Percentiles rank a stretch among this genome's conserved stretches.
These are phyloP conservation scores for Didymella arachidicola DNA, from an alignment of 2,329 filamentous ascomycete genomes.

Conservation along the genomic window DNA sequence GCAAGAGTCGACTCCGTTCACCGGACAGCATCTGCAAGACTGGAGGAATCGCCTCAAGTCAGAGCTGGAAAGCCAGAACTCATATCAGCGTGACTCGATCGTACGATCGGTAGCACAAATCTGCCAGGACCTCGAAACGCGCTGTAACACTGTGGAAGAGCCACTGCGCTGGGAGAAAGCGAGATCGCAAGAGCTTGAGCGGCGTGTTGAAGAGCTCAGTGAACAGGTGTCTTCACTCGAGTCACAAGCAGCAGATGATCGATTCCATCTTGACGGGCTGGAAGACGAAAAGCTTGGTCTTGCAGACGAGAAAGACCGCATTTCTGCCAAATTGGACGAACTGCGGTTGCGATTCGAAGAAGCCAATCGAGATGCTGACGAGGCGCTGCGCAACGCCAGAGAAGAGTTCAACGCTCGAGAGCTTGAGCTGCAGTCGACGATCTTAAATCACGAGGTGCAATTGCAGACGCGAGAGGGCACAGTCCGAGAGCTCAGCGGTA, in stretches of 20 bases:
- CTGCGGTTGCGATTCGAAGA: slow-evolving; percentile 50
- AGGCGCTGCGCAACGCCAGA: slow-evolving; percentile 33
- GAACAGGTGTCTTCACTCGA: slow-evolving; percentile 48
- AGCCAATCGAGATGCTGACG: slow-evolving; percentile 45
- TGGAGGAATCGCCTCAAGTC: slow-evolving; percentile 60
- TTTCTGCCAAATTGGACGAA: slow-evolving; percentile 42
- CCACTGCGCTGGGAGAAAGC: slow-evolving; percentile 59
- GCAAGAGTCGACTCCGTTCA: slow-evolving; percentile 50
- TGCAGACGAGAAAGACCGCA: slow-evolving; percentile 39
- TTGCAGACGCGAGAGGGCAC: slow-evolving; percentile 19
- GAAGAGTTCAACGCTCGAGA: slow-evolving; percentile 46
- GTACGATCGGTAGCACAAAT: slow-evolving; percentile 60
- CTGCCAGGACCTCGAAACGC: slow-evolving; percentile 64
- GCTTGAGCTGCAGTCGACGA: slow-evolving; percentile 42
- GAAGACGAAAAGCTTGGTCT: slow-evolving; percentile 52
- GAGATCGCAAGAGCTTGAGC: slow-evolving; percentile 45
- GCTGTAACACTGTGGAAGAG: slow-evolving; percentile 63
- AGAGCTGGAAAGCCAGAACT: slow-evolving; percentile 51
- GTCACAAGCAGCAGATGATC: slow-evolving; percentile 34
- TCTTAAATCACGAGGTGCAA: slow-evolving; percentile 29
- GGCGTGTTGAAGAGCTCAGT: slow-evolving; percentile 43
- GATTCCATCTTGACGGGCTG: slow-evolving; percentile 45
- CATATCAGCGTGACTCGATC: slow-evolving; percentile 57
- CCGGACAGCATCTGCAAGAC: slow-evolving; percentile 48
- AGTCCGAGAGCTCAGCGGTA: slow-evolving; percentile 19